Conservation (phyloP, 2,329 filamentous ascomycete species). For the Meredithiella fracta region DNA sequence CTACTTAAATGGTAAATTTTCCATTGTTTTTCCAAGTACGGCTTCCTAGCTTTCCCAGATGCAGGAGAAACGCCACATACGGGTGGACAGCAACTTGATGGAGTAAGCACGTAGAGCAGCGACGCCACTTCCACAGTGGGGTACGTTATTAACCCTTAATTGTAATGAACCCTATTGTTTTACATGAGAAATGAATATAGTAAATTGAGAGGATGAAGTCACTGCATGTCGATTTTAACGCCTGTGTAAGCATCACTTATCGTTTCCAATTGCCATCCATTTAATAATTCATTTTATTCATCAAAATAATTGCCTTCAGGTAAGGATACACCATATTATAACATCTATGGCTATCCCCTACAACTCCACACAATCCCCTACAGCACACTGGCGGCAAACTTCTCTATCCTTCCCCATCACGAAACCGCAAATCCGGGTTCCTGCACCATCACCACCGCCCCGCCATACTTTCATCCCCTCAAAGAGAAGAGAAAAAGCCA, state of each 20-base stretch:
- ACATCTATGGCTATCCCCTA: no score
- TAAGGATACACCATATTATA: no score
- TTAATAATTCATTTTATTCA: no score
- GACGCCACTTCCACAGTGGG: not conserved
- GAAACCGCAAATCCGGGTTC: not conserved
- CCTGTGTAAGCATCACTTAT: not conserved
- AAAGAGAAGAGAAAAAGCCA: no score
- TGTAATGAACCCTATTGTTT: not conserved
- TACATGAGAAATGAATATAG: not conserved
- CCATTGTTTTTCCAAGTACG: not conserved
- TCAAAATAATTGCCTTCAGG: no score
- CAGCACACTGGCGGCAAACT: not conserved
- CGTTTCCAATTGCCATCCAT: not conserved
- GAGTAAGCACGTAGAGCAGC: slow-evolving; percentile 4
- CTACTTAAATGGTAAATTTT: not conserved
- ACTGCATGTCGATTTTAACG: not conserved
- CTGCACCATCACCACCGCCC: not conserved
- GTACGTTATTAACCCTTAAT: not conserved
- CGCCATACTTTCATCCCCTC: not conserved
- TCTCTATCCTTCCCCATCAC: not conserved
- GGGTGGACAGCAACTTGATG: not conserved
- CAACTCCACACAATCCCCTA: not conserved
- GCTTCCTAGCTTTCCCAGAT: not conserved
- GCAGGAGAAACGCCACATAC: slow-evolving; percentile 5
- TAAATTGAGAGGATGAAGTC: not conserved